A percentile compares a stretch with the other conserved stretches of the same genome.
Evolutionary conservation across 2,329 filamentous ascomycete species (phyloP).

Genomic region (Salinomyces thailandicus): DNA sequence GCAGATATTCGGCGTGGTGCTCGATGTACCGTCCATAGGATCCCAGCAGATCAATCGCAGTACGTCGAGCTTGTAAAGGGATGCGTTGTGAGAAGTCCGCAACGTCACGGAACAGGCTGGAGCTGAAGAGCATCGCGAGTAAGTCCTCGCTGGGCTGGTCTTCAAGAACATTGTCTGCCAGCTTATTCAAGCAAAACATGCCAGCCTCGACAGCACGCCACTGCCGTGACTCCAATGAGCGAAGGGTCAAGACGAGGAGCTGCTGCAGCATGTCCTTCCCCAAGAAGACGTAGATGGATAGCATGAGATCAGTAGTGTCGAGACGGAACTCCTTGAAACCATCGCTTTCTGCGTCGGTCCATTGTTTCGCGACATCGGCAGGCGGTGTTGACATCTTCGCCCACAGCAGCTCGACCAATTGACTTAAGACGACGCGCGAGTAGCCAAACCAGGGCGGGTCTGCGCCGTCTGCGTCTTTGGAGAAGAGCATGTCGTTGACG

Average conservation of each 20-base stretch:
- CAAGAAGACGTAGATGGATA: slow-evolving; percentile 55
- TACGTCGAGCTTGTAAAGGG: slow-evolving; percentile 54
- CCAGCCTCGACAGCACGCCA: slow-evolving; percentile 44
- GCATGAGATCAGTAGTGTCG: slow-evolving; percentile 68
- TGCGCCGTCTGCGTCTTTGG: slow-evolving; percentile 34
- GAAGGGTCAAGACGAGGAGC: slow-evolving; percentile 35
- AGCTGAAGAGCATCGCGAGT: slow-evolving; percentile 54
- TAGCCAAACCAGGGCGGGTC: slow-evolving; percentile 46
- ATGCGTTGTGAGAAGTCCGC: slow-evolving; percentile 39
- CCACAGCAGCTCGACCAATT: slow-evolving; percentile 31
- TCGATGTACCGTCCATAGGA: slow-evolving; percentile 69
- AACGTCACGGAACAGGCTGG: slow-evolving; percentile 44
- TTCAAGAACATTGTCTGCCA: slow-evolving; percentile 56
- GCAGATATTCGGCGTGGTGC: slow-evolving; percentile 55
- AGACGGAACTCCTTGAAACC: slow-evolving; percentile 52
- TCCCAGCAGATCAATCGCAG: slow-evolving; percentile 59
- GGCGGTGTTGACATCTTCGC: slow-evolving; percentile 45
- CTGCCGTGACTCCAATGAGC: slow-evolving; percentile 30
- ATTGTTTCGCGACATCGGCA: slow-evolving; percentile 44
- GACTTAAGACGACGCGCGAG: slow-evolving; percentile 50
- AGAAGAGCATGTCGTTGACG: slow-evolving; percentile 49
- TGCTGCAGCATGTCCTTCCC: slow-evolving; percentile 36
- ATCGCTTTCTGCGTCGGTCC: slow-evolving; percentile 54
- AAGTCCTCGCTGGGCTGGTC: slow-evolving; percentile 48
- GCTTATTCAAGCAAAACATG: slow-evolving; percentile 52